Conservation (phyloP, 208 protist species). For the Novymonas esmeraldas region DNA sequence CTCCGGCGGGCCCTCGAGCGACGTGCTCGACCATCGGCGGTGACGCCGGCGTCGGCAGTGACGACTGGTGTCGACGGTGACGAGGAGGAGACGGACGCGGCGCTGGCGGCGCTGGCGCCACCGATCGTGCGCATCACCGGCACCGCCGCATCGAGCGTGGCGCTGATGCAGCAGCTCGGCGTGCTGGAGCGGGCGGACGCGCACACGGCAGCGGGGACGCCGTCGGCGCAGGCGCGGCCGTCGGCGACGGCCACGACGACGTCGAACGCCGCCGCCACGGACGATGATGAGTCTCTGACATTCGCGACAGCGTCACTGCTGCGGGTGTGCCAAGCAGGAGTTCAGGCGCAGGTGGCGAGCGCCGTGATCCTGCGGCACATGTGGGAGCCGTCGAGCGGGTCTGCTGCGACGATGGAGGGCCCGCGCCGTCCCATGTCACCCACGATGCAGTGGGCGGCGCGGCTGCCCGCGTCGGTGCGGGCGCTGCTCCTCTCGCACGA, state of each 20-base stretch:
- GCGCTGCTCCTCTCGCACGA: constrained; percentile 18
- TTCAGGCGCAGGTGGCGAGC: constrained; percentile 23
- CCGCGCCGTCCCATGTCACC: constrained; percentile 1
- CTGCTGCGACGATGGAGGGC: not conserved
- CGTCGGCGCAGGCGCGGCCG: too few relatives aligned
- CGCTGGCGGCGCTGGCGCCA: constrained; percentile 6
- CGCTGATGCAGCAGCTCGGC: constrained; percentile 25
- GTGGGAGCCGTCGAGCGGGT: constrained; percentile 13
- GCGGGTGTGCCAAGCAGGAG: constrained; percentile 21
- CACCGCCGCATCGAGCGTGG: constrained; percentile 17
- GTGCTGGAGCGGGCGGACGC: constrained; percentile 20
- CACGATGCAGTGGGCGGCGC: constrained; percentile 20
- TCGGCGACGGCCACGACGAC: not conserved
- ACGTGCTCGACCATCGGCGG: not conserved
- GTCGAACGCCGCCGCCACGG: too few relatives aligned
- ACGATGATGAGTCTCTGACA: not conserved
- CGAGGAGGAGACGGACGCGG: constrained; percentile 9
- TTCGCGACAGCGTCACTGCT: not conserved
- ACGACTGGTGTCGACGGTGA: not conserved
- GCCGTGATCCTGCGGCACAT: constrained; percentile 25
- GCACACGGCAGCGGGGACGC: not conserved
- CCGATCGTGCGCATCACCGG: constrained; percentile 11
- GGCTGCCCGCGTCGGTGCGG: constrained; percentile 18
- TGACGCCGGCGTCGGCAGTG: too few relatives aligned
- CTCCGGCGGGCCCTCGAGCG: constrained; percentile 6